Conservation (phyloP, 73 alveolate species). For the Tetrahymena malaccensis region DNA sequence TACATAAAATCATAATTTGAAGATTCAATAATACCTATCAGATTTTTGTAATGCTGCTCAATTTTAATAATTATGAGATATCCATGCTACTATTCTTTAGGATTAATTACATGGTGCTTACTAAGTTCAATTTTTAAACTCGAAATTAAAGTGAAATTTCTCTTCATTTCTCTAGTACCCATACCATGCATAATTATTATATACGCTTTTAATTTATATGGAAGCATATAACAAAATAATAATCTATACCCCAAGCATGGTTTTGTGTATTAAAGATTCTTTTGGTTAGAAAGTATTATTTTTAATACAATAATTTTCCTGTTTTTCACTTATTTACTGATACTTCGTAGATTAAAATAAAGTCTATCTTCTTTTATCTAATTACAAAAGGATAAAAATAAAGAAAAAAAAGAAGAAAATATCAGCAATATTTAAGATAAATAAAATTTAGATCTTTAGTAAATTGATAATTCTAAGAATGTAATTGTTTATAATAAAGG, state of each 20-base stretch:
- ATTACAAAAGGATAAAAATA: background rate
- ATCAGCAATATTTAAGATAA: background rate
- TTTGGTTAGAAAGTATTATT: background rate
- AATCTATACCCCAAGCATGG: background rate
- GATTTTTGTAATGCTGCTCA: background rate
- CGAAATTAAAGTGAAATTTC: background rate
- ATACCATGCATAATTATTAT: background rate
- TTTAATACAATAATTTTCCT: background rate
- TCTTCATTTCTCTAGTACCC: background rate
- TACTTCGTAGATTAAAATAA: background rate
- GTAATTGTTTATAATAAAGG: background rate
- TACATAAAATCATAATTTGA: background rate
- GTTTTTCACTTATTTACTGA: background rate
- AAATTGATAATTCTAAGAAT: background rate
- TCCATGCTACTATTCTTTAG: background rate
- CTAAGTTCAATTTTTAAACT: background rate
- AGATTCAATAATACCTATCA: background rate
- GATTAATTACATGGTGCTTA: background rate
- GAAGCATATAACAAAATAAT: background rate
- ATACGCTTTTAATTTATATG: background rate
- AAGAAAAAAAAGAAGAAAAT: background rate
- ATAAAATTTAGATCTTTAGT: background rate
- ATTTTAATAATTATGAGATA: background rate
- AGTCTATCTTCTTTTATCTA: background rate
- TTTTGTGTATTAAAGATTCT: background rate